Conservation (phyloP, 176 grass and related monocot genomes). For the Phoenix dactylifera region DNA sequence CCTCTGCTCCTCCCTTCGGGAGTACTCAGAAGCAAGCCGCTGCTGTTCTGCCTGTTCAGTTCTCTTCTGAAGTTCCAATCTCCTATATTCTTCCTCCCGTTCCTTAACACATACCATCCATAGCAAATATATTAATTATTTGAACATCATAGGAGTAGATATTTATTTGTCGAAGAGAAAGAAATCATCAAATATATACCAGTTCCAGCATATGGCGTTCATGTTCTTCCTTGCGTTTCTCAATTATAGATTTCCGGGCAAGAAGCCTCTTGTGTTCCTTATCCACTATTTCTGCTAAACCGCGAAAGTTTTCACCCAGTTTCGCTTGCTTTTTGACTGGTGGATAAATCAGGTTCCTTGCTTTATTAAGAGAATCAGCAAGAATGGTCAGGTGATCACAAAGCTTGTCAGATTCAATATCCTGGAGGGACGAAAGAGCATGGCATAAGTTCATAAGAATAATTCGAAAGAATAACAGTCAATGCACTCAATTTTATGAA, state of each 20-base stretch:
- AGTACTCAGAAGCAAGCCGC: slow-evolving; percentile 54
- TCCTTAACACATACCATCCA: slow-evolving; percentile 32
- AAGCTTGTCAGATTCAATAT: slow-evolving; percentile 66
- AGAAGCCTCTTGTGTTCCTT: slow-evolving; percentile 92
- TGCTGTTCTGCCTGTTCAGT: slow-evolving; percentile 52
- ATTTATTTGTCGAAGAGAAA: background rate
- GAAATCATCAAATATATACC: slow-evolving; percentile 28
- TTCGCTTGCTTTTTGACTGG: slow-evolving; percentile 41
- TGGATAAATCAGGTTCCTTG: slow-evolving; percentile 45
- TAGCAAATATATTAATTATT: too few species aligned
- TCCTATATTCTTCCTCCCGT: slow-evolving; percentile 72
- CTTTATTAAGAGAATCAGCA: slow-evolving; percentile 76
- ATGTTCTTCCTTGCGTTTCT: slow-evolving; percentile 95
- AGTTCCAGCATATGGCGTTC: slow-evolving; percentile 93
- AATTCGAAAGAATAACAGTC: too few species aligned
- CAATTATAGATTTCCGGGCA: slow-evolving; percentile 90
- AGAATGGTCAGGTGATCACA: slow-evolving; percentile 63
- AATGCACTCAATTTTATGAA: too few species aligned
- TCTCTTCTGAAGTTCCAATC: slow-evolving; percentile 43
- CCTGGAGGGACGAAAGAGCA: slow-evolving; percentile 21
- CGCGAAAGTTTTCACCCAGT: slow-evolving; percentile 35
- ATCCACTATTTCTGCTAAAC: slow-evolving; percentile 56
- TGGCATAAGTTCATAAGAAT: too few species aligned
- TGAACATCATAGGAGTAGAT: too few species aligned
- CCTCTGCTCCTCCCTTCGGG: slow-evolving; percentile 50